These are phyloP conservation scores for Colletotrichum trifolii DNA, from an alignment of 2,329 filamentous ascomycete species.

Conservation along the genomic window DNA sequence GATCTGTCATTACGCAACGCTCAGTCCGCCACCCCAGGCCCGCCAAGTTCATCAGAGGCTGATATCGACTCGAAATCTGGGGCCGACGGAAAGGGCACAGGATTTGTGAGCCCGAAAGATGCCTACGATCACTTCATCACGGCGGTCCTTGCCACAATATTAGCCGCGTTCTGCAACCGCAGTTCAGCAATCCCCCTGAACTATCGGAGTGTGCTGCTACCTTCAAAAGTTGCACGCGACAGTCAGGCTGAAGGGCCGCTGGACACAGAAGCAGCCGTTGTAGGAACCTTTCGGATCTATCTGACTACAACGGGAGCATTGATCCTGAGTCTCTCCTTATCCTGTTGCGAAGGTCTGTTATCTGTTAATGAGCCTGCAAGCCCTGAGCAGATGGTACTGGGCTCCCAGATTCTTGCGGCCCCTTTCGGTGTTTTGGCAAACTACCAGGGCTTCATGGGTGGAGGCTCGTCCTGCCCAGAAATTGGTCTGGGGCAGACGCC, in stretches of 20 bases:
- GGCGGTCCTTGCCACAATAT: slow-evolving; percentile 63
- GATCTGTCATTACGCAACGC: slow-evolving; percentile 50
- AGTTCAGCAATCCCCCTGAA: slow-evolving; percentile 64
- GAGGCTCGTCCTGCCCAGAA: slow-evolving; percentile 48
- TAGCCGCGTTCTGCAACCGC: slow-evolving; percentile 59
- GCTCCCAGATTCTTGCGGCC: slow-evolving; percentile 62
- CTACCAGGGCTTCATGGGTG: slow-evolving; percentile 49
- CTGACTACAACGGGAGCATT: slow-evolving; percentile 67
- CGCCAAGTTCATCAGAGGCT: slow-evolving; percentile 42
- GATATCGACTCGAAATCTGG: slow-evolving; percentile 39
- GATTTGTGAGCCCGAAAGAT: slow-evolving; percentile 52
- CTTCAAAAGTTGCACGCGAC: slow-evolving; percentile 31
- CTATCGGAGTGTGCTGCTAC: slow-evolving; percentile 62
- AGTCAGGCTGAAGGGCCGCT: slow-evolving; percentile 17
- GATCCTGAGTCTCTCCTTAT: slow-evolving; percentile 60
- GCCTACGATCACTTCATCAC: slow-evolving; percentile 66
- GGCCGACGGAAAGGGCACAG: slow-evolving; percentile 44
- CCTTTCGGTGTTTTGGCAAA: slow-evolving; percentile 63
- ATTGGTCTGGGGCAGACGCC: slow-evolving; percentile 60
- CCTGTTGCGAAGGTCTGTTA: slow-evolving; percentile 58
- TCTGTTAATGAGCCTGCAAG: slow-evolving; percentile 57
- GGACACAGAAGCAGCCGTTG: slow-evolving; percentile 28
- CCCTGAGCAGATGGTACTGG: slow-evolving; percentile 52
- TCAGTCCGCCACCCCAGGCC: slow-evolving; percentile 34
- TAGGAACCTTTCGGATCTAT: slow-evolving; percentile 63